Conservation (phyloP, 768 basidiomycete genomes). For the Paxillus rubicundulus region DNA sequence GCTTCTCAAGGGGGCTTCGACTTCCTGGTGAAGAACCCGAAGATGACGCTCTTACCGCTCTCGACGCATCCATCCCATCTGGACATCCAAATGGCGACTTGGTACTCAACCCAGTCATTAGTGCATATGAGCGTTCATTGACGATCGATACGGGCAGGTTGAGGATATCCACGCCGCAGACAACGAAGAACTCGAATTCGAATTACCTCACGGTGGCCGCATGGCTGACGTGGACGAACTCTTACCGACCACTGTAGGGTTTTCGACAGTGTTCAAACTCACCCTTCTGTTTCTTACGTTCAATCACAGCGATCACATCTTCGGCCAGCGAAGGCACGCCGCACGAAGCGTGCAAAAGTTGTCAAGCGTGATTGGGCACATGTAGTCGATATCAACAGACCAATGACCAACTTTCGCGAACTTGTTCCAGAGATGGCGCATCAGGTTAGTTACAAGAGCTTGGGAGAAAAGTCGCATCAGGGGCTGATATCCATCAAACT, state of each 20-base stretch:
- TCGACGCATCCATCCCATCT: conserved; percentile 23
- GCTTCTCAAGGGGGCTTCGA: conserved; percentile 75
- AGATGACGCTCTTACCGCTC: conserved; percentile 39
- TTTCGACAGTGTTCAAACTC: not conserved
- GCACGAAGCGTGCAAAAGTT: conserved; percentile 43
- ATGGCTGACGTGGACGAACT: conserved; percentile 71
- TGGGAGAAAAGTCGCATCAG: not conserved
- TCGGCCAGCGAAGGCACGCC: conserved; percentile 48
- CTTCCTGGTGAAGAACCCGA: conserved; percentile 57
- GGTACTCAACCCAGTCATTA: conserved; percentile 8
- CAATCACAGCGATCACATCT: conserved; percentile 52
- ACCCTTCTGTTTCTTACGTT: conserved; percentile 6
- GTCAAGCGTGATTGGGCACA: conserved; percentile 98
- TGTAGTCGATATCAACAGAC: conserved; percentile 89
- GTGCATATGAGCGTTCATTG: conserved; percentile 18
- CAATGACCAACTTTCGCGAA: conserved; percentile 84
- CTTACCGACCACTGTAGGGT: conserved; percentile 56
- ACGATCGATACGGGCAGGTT: conserved; percentile 22
- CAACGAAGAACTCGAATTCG: conserved; percentile 22
- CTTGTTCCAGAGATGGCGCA: conserved; percentile 97
- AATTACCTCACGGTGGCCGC: conserved; percentile 15
- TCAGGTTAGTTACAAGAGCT: conserved; percentile 49
- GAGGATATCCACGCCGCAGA: conserved; percentile 17
- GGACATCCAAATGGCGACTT: conserved; percentile 8
- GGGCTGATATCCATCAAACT: conserved; percentile 7